Percentiles rank a stretch among this genome's conserved stretches.
phyloP scores from a whole-genome alignment of 208 protist species.

The Crithidia thermophila region DNA sequence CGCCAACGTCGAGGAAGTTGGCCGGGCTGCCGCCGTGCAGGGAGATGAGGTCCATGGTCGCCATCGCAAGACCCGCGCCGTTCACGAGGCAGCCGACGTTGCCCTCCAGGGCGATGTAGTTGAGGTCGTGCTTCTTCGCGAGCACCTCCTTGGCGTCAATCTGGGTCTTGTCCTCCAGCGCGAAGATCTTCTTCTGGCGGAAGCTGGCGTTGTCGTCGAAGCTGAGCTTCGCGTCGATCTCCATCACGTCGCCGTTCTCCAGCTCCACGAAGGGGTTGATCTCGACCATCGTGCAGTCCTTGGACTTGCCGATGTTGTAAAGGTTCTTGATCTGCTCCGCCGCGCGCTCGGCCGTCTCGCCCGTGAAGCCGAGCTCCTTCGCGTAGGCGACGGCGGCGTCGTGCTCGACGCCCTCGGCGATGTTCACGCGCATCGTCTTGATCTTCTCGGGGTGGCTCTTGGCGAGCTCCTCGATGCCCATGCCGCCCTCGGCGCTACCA shows the following conservation, averaged over 20 bases:
- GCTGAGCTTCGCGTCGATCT: conserved; percentile 99
- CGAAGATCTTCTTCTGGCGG: conserved; percentile 97
- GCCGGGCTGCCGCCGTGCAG: conserved; percentile 97
- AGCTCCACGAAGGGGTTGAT: conserved; percentile 99
- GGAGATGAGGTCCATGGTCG: conserved; percentile 99
- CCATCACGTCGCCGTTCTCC: conserved; percentile 94
- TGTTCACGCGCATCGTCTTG: conserved; percentile 94
- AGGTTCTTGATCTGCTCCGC: conserved; percentile 95
- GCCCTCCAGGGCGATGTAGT: conserved; percentile 99
- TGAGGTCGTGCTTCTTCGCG: conserved; percentile 96
- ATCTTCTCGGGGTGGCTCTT: conserved; percentile 95
- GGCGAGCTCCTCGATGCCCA: conserved; percentile 99
- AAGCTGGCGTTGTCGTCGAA: conserved; percentile 99
- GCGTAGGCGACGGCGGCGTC: conserved; percentile 86
- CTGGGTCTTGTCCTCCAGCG: conserved; percentile 93
- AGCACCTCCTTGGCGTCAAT: conserved; percentile 96
- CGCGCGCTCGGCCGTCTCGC: conserved; percentile 76
- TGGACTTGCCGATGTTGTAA: conserved; percentile 98
- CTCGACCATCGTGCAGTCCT: conserved; percentile 98
- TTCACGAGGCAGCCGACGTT: conserved; percentile 99
- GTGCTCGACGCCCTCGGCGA: conserved; percentile 92
- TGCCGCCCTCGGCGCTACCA: conserved; percentile 96
- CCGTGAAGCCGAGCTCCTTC: conserved; percentile 91
- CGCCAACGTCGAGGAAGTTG: conserved; percentile 99
- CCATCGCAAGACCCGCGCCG: conserved; percentile 99